Base-by-base conservation (phyloP, 805 yeast genomes). In the Candida sphagnicola region DNA sequence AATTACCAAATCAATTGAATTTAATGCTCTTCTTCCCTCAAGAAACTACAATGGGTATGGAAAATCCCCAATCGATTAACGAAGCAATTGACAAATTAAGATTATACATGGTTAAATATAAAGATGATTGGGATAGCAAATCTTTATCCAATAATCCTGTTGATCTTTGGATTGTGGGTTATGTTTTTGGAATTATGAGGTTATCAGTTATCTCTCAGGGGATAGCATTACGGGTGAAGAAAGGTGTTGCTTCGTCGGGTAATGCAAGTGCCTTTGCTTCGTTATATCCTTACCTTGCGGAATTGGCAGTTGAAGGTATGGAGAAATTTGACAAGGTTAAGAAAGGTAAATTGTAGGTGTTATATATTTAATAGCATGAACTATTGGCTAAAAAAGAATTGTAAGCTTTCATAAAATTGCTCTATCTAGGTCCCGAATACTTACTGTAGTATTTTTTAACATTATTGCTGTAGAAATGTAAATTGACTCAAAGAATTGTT, bases 181-280 rank as follows among this genome's bases (percentile, higher is more conserved):
- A 61, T 11, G 79, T 76, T 2, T 79, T 77, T 56, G 81, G 81
- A 0, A 57, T 77, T 28, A 64, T 75, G 28, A 58, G 85, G 16
- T 62, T 78, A 14, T 65, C 74, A 41, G 82, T 79, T 13, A 79
- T 79, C 39, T 62, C 73, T 13, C 85, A 79, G 45, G 85, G 85
- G 2, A 77, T 79, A 35, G 79, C 78, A 4, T 77, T 78, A 61
- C 61, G 84, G 37, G 61, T 66, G 1, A 60, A 65, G 8, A 57
- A 65, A 36, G 82, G 82, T 8, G 71, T 68, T 26, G 82, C 82
- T 1, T 70, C 77, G 18, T 70, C 77, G 31, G 76, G 76, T 0
- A 60, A 67, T 39, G 83, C 83, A 2, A 56, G 57, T 5, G 54
- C 54, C 1, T 57, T 65, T 15, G 77, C 70, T 2, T 38, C 45